phyloP scores from a whole-genome alignment of 2,329 filamentous ascomycete genomes.

The Fusarium oxysporum region DNA sequence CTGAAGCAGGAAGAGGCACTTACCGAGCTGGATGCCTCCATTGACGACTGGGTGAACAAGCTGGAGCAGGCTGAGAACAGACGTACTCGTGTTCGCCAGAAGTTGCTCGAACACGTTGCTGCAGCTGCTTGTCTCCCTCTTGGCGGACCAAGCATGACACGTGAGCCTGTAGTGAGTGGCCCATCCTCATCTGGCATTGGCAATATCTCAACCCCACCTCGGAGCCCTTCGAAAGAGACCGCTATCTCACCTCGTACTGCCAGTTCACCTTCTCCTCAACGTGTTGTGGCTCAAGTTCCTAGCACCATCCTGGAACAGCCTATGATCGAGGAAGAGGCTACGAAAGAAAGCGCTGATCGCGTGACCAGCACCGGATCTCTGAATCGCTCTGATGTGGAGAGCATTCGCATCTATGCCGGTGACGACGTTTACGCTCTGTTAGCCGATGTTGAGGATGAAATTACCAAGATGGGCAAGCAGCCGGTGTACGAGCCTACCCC shows the following conservation, averaged over 20 bases:
- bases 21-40: slow-evolving; percentile 79
- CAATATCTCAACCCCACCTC: slow-evolving; percentile 67
- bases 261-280: slow-evolving; percentile 61
- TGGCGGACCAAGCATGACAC: slow-evolving; percentile 45
- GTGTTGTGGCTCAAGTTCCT: slow-evolving; percentile 64
- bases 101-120: slow-evolving; percentile 83
- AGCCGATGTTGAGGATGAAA: slow-evolving; percentile 70
- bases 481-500: slow-evolving; percentile 14
- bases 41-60: slow-evolving; percentile 84
- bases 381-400: slow-evolving; percentile 64
- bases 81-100: slow-evolving; percentile 79
- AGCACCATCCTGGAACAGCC: slow-evolving; percentile 67
- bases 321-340: slow-evolving; percentile 56
- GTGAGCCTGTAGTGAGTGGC: slow-evolving; percentile 56
- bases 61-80: slow-evolving; percentile 85
- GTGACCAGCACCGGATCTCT: slow-evolving; percentile 38
- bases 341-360: slow-evolving; percentile 41
- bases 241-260: slow-evolving; percentile 49
- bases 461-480: slow-evolving; percentile 51
- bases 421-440: slow-evolving; percentile 75
- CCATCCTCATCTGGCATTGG: slow-evolving; percentile 51
- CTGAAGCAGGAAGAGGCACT: slow-evolving; percentile 84
- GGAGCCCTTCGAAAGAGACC: slow-evolving; percentile 65
- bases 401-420: slow-evolving; percentile 76
- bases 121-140: slow-evolving; percentile 70